Conservation (phyloP, 2,329 filamentous ascomycete genomes). For the Neurospora sp. region DNA sequence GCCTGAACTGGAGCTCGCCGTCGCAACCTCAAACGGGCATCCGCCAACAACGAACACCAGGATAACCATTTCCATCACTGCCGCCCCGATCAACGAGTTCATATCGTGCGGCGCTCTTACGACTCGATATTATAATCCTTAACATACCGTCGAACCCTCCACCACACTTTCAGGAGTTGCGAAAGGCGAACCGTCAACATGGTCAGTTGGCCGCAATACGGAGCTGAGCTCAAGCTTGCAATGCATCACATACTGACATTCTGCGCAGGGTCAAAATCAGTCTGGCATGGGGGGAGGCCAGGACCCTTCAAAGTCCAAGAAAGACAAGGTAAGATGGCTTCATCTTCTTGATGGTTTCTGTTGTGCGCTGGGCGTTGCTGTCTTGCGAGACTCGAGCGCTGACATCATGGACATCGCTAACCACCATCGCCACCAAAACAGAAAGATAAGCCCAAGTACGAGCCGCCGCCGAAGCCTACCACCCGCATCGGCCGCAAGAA, state of each 20-base stretch:
- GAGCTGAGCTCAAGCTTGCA: neutral
- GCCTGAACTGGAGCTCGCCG: neutral
- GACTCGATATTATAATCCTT: neutral
- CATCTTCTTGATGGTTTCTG: neutral
- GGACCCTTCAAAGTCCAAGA: constrained; percentile 44
- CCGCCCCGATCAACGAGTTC: neutral
- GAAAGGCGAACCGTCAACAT: constrained; percentile 15
- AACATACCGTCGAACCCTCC: neutral
- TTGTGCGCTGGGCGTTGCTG: neutral
- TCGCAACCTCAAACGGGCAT: neutral
- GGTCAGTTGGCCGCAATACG: constrained; percentile 13
- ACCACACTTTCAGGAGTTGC: neutral
- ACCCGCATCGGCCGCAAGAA: constrained; percentile 97
- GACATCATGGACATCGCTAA: constrained; percentile 8
- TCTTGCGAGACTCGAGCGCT: neutral
- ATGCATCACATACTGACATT: constrained; percentile 9
- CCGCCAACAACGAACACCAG: neutral
- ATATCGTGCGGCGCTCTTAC: neutral
- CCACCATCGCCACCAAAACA: constrained; percentile 27
- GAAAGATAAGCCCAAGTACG: constrained; percentile 99
- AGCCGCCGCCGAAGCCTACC: constrained; percentile 91
- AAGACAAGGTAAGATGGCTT: constrained; percentile 51
- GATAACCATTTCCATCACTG: neutral
- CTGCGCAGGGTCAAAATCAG: constrained; percentile 66
- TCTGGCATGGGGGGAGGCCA: constrained; percentile 75